phyloP scores from a whole-genome alignment of 805 yeast genomes.

The Kluyveromyces dobzhanskii region DNA sequence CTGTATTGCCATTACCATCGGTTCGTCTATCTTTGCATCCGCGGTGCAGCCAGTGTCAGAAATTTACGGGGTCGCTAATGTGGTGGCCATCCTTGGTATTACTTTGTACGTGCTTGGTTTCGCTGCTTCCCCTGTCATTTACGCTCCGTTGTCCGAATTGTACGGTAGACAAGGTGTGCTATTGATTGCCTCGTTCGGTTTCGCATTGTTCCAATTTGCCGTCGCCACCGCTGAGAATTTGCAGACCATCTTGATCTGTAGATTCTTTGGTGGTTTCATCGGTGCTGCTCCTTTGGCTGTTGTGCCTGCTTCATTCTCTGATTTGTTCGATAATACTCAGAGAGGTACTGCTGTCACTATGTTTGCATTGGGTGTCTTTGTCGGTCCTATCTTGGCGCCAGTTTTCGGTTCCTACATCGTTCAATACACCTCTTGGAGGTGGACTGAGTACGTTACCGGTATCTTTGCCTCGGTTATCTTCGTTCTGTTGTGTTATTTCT shows the following conservation, averaged over 20 bases:
- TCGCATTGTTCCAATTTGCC: conserved; percentile 57
- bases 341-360: conserved; percentile 73
- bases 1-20: conserved; percentile 55
- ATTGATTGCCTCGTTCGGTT: conserved; percentile 47
- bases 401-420: conserved; percentile 33
- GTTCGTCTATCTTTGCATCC: conserved; percentile 76
- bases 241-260: conserved; percentile 67
- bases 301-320: conserved; percentile 82
- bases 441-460: conserved; percentile 69
- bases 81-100: conserved; percentile 67
- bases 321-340: conserved; percentile 53
- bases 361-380: conserved; percentile 64
- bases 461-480: conserved; percentile 40
- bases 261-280: conserved; percentile 72
- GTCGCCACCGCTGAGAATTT: conserved; percentile 71
- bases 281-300: conserved; percentile 85
- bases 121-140: conserved; percentile 84
- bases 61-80: conserved; percentile 51
- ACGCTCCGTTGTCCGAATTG: conserved; percentile 84
- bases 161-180: conserved; percentile 63
- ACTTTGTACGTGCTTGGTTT: conserved; percentile 86
- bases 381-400: conserved; percentile 9
- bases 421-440: conserved; percentile 72
- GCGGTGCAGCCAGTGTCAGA: conserved; percentile 42
- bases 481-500: conserved; percentile 32